Percentiles rank a stretch among this genome's conserved stretches.
Conservation (phyloP, 176 grass and related monocot genomes). For the Tillandsia leiboldiana region DNA sequence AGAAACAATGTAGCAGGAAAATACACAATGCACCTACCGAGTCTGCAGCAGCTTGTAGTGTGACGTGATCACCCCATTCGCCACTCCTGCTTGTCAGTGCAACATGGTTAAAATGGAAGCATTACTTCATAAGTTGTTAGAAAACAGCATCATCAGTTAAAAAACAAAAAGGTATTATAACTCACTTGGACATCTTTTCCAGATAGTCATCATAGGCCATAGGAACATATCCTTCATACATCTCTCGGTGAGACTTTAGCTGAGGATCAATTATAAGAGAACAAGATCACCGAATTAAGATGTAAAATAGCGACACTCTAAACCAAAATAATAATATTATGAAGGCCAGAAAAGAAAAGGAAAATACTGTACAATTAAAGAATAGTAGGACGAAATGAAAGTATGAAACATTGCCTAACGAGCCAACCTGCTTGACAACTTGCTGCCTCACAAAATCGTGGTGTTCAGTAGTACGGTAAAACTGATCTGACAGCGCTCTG, state of each 20-base stretch:
- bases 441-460: slow-evolving; percentile 60
- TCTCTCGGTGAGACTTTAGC: slow-evolving; percentile 43
- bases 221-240: slow-evolving; percentile 61
- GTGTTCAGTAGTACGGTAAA: slow-evolving; percentile 52
- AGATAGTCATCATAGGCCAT: slow-evolving; percentile 54
- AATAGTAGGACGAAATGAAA: neutral
- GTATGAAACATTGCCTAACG: neutral
- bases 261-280: slow-evolving; percentile 3
- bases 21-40: slow-evolving; percentile 5
- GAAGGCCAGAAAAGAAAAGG: neutral
- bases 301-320: too few species aligned
- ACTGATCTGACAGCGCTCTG: slow-evolving; percentile 55
- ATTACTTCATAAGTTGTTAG: slow-evolving; percentile 13
- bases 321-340: too few species aligned
- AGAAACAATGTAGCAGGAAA: too few species aligned
- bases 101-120: neutral
- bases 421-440: slow-evolving; percentile 45
- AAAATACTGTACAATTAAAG: neutral
- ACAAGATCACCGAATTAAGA: too few species aligned
- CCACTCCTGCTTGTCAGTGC: slow-evolving; percentile 24
- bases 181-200: slow-evolving; percentile 46
- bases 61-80: slow-evolving; percentile 66
- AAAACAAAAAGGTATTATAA: slow-evolving; percentile 1
- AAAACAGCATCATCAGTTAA: neutral
- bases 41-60: slow-evolving; percentile 57